A percentile compares a stretch with the other conserved stretches of the same genome.
These are phyloP conservation scores for Cucumis sativus DNA, from an alignment of 306 rosid species.

Conservation along the genomic window DNA sequence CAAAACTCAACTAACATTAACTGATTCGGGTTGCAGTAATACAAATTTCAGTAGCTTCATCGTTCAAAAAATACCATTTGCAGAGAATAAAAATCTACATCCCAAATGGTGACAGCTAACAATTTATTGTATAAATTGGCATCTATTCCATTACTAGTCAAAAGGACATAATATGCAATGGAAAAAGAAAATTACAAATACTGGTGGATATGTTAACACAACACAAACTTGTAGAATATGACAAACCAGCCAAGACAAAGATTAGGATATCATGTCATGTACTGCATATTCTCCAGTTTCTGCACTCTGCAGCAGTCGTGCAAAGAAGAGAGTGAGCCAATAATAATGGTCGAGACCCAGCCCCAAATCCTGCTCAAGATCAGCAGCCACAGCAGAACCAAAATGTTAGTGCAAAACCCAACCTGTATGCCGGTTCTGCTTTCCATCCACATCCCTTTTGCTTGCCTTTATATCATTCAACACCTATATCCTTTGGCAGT, in stretches of 20 bases:
- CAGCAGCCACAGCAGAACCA: background rate
- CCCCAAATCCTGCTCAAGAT: background rate
- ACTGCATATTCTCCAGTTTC: background rate
- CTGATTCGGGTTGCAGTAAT: background rate
- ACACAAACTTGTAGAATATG: background rate
- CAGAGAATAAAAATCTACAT: background rate
- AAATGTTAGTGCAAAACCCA: background rate
- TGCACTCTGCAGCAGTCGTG: background rate
- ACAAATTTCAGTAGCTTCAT: background rate
- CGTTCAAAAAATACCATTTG: background rate
- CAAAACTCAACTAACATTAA: background rate
- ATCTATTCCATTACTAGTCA: background rate
- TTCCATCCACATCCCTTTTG: background rate
- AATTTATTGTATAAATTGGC: background rate
- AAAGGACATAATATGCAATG: background rate
- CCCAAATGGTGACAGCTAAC: background rate
- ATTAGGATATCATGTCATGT: background rate
- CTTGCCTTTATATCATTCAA: background rate
- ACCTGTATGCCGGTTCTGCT: background rate
- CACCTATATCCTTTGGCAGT: background rate
- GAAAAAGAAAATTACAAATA: background rate
- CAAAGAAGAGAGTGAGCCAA: background rate
- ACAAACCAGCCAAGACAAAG: background rate
- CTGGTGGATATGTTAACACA: background rate
- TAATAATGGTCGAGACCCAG: background rate